These are phyloP conservation scores for Tympanopsis confertula DNA, from an alignment of 2,329 filamentous ascomycete genomes.

Conservation along the genomic window DNA sequence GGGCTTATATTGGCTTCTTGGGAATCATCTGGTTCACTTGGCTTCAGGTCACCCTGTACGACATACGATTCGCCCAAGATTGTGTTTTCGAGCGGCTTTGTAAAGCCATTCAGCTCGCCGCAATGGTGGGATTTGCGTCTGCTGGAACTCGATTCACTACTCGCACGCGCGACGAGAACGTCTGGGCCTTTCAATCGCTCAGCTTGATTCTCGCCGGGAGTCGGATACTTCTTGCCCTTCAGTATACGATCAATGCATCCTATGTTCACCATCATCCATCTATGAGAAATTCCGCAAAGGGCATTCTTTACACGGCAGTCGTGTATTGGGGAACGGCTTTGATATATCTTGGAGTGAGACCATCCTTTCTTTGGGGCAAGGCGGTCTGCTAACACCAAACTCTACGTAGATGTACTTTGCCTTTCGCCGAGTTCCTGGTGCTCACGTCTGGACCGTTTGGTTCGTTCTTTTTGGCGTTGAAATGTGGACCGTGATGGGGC, in stretches of 20 bases:
- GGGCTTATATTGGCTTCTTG: slow-evolving; percentile 38
- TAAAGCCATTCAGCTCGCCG: slow-evolving; percentile 39
- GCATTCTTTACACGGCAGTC: neutral
- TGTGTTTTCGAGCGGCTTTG: slow-evolving; percentile 39
- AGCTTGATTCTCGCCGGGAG: slow-evolving; percentile 26
- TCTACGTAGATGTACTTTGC: slow-evolving; percentile 15
- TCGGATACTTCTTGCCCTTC: slow-evolving; percentile 24
- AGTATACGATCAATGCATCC: slow-evolving; percentile 21
- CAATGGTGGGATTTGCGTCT: slow-evolving; percentile 43
- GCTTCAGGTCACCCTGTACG: slow-evolving; percentile 45
- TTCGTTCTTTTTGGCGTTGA: slow-evolving; percentile 35
- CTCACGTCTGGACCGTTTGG: slow-evolving; percentile 30
- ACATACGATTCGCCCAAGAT: slow-evolving; percentile 44
- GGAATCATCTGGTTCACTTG: slow-evolving; percentile 46
- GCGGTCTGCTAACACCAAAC: slow-evolving; percentile 2
- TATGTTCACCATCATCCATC: slow-evolving; percentile 5
- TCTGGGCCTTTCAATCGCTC: slow-evolving; percentile 28
- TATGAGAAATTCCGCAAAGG: neutral
- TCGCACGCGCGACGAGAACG: slow-evolving; percentile 21
- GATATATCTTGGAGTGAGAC: slow-evolving; percentile 7
- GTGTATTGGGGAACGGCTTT: slow-evolving; percentile 5
- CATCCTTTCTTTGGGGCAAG: neutral
- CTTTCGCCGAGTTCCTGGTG: slow-evolving; percentile 6
- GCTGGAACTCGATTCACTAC: slow-evolving; percentile 31
- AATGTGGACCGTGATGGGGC: slow-evolving; percentile 28